Evolutionary conservation across 495 filamentous ascomycete species (phyloP), one percentile per base, ranked within the genome.

Genomic region (Neurospora cerealis): DNA sequence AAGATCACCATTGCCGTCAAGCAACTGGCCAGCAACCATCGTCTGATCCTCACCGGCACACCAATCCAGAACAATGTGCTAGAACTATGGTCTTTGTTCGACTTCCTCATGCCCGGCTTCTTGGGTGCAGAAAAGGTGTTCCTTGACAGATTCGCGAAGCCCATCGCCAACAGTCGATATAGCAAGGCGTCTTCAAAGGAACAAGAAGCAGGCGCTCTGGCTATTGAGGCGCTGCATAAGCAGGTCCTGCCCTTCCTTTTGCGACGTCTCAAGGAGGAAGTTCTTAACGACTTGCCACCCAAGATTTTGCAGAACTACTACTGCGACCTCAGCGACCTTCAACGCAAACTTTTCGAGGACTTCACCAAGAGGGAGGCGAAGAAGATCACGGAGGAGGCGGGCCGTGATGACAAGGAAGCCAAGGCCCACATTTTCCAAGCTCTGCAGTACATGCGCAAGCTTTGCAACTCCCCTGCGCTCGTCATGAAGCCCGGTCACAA

Each of bases 291-390:
- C 76, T 87, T 99, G 60, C 96, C 96, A 6, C 96, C 96, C 15
- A 99, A 99, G 88, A 99, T 99, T 78, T 88, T 99, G 24, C 96
- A 99, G 78, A 99, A 99, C 81, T 99, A 99, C 85, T 99, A 99
- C 85, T 99, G 96, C 81, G 96, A 99, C 81, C 94, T 97, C 37
- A 97, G 93, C 81, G 96, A 98, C 38, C 85, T 99, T 36, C 96
- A 99, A 81, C 93, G 91, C 84, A 95, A 91, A 81, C 89, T 99
- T 3, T 98, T 98, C 77, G 96, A 98, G 62, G 94, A 97, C 79
- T 98, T 99, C 84, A 91, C 89, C 36, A 96, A 94, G 87, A 95
- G 93, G 76, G 94, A 98, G 79, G 90, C 93, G 75, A 95, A 93
- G 79, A 89, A 91, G 48, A 86, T 99, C 37, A 86, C 89, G 15